Conservation (phyloP, 208 protist species). For the Acanthamoeba triangularis region DNA sequence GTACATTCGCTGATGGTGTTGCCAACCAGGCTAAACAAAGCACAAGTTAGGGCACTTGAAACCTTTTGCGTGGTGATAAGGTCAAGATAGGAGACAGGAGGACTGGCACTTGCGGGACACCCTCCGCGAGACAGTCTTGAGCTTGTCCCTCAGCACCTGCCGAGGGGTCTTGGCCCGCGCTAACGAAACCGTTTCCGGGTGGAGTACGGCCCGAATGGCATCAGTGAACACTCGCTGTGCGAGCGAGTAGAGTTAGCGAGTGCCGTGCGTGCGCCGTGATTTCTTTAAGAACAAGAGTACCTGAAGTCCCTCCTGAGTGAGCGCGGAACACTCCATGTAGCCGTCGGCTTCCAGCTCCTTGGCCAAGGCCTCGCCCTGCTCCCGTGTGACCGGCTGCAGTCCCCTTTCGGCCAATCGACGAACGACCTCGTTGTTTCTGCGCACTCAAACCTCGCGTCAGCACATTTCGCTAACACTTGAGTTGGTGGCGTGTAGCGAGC, state of each 20-base stretch:
- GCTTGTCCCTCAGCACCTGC: not conserved
- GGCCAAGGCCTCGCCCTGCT: conserved; percentile 88
- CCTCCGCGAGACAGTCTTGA: not conserved
- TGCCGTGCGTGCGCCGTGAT: not conserved
- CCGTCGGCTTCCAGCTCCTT: conserved; percentile 91
- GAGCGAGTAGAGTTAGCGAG: not conserved
- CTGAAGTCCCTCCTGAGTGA: conserved; percentile 93
- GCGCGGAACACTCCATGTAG: conserved; percentile 95
- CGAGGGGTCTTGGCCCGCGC: not conserved
- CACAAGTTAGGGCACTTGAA: no score
- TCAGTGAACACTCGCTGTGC: not conserved
- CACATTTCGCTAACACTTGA: not conserved
- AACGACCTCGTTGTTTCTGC: conserved; percentile 72
- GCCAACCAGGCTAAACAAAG: no score
- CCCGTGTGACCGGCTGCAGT: conserved; percentile 80
- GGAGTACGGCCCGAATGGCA: not conserved
- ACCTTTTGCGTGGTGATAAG: no score
- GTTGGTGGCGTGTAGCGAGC: not conserved
- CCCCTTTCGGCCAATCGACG: conserved; percentile 82
- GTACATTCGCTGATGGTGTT: no score
- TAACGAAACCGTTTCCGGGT: not conserved
- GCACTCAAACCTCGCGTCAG: not conserved
- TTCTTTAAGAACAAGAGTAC: not conserved
- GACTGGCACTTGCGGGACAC: not conserved
- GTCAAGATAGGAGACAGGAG: not conserved